Percentiles rank a stretch among this genome's conserved stretches.
phyloP scores from a whole-genome alignment of 1,284 basidiomycete species.

The Irpex rosettiformis region DNA sequence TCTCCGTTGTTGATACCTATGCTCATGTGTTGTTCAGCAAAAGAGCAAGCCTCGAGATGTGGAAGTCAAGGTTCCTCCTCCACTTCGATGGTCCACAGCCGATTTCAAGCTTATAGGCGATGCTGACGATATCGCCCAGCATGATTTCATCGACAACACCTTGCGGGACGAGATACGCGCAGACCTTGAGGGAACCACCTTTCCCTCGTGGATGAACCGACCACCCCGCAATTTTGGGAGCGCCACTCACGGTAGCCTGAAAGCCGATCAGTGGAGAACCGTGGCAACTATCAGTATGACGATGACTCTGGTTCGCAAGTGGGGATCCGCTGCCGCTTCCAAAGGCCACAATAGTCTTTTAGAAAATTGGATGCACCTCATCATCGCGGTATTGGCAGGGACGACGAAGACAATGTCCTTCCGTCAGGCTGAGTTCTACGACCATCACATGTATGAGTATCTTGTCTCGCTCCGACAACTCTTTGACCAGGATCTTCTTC shows the following conservation, averaged over 20 bases:
- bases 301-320: conserved; percentile 19
- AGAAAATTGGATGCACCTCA: conserved; percentile 21
- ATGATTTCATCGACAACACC: conserved; percentile 4
- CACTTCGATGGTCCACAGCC: background rate
- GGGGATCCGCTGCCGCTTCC: conserved; percentile 9
- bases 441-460: conserved; percentile 18
- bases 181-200: conserved; percentile 13
- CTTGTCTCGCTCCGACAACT: conserved; percentile 11
- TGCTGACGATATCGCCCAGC: background rate
- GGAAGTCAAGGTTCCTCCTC: background rate
- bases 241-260: conserved; percentile 21
- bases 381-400: conserved; percentile 16
- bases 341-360: conserved; percentile 13
- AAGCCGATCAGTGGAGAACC: conserved; percentile 26
- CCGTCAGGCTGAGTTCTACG: conserved; percentile 8
- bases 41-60: background rate
- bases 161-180: conserved; percentile 12
- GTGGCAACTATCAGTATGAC: conserved; percentile 19
- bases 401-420: conserved; percentile 8
- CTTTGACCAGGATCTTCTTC: conserved; percentile 14
- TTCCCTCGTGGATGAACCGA: conserved; percentile 23
- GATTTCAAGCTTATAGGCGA: background rate
- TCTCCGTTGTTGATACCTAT: background rate
- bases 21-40: background rate
- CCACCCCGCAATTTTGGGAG: conserved; percentile 19